Evolutionary conservation across 202 grass and related monocot species (phyloP).

Genomic region (Digitaria exilis): DNA sequence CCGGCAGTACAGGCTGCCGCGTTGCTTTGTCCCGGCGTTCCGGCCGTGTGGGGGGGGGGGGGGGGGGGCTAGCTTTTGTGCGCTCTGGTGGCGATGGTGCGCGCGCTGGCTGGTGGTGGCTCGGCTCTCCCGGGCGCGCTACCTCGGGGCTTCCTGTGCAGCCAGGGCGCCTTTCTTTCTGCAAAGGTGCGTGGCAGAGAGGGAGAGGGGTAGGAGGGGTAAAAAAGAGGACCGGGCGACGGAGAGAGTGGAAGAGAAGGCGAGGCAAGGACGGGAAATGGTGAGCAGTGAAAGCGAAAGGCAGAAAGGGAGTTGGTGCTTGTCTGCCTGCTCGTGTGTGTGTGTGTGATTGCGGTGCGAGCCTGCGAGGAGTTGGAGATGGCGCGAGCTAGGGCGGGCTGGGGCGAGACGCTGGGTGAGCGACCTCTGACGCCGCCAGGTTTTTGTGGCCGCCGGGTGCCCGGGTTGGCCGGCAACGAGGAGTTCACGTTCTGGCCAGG

Average conservation of each 20-base stretch:
- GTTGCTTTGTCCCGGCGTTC: slow-evolving; percentile 20
- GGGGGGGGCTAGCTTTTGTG: slow-evolving; percentile 75
- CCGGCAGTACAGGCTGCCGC: slow-evolving; percentile 18
- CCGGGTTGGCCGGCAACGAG: neutral
- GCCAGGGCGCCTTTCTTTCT: slow-evolving; percentile 69
- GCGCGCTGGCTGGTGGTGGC: slow-evolving; percentile 16
- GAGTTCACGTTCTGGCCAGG: neutral
- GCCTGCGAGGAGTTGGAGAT: no score
- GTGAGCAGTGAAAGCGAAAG: slow-evolving; percentile 71
- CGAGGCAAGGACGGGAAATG: slow-evolving; percentile 52
- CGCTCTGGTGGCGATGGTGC: neutral
- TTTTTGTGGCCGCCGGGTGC: neutral
- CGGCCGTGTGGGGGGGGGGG: slow-evolving; percentile 42
- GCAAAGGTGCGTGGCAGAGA: slow-evolving; percentile 54
- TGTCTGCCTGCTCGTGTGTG: slow-evolving; percentile 46
- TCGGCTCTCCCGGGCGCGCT: slow-evolving; percentile 19
- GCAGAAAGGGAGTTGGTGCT: slow-evolving; percentile 57
- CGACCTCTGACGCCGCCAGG: no score
- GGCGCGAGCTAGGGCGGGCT: no score
- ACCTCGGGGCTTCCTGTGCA: neutral
- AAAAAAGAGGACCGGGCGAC: slow-evolving; percentile 42
- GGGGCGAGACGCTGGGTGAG: no score
- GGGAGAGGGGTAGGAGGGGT: neutral
- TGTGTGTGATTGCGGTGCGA: slow-evolving; percentile 37
- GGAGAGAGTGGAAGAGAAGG: slow-evolving; percentile 5